Conservation (phyloP, 2,329 filamentous ascomycete genomes). For the Hortaea sp. region DNA sequence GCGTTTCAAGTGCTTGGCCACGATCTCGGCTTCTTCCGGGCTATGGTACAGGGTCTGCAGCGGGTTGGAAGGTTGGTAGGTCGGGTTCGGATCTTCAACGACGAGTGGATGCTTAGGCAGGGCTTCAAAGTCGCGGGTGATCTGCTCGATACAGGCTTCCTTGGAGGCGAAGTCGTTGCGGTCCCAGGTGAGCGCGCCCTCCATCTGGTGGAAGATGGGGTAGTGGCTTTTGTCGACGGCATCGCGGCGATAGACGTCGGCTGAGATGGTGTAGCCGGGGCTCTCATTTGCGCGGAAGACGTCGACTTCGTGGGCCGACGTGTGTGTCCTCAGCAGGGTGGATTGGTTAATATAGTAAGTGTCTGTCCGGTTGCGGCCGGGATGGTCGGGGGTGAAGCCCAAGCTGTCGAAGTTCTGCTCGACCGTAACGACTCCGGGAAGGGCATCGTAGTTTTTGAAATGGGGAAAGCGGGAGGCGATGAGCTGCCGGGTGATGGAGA, state of each 20-base stretch:
- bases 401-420: constrained; percentile 94
- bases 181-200: constrained; percentile 86
- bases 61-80: constrained; percentile 70
- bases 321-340: constrained; percentile 85
- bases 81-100: constrained; percentile 75
- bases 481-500: constrained; percentile 81
- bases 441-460: constrained; percentile 67
- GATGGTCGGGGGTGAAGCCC: constrained; percentile 79
- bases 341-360: constrained; percentile 88
- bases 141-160: constrained; percentile 50
- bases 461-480: constrained; percentile 81
- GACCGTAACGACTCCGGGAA: constrained; percentile 75
- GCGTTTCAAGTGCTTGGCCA: constrained; percentile 76
- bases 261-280: constrained; percentile 78
- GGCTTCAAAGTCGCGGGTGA: constrained; percentile 59
- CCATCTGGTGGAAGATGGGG: constrained; percentile 98
- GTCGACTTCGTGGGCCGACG: constrained; percentile 83
- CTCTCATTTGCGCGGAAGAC: constrained; percentile 63
- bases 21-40: constrained; percentile 66
- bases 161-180: constrained; percentile 45
- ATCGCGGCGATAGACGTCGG: constrained; percentile 92
- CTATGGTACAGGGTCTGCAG: constrained; percentile 64
- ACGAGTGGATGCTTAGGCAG: constrained; percentile 65
- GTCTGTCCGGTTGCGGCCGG: constrained; percentile 76
- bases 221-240: constrained; percentile 93